Evolutionary conservation across 208 protist species (phyloP), one percentile per base, ranked within the genome.

Genomic region (Trypanosoma lewisi): DNA sequence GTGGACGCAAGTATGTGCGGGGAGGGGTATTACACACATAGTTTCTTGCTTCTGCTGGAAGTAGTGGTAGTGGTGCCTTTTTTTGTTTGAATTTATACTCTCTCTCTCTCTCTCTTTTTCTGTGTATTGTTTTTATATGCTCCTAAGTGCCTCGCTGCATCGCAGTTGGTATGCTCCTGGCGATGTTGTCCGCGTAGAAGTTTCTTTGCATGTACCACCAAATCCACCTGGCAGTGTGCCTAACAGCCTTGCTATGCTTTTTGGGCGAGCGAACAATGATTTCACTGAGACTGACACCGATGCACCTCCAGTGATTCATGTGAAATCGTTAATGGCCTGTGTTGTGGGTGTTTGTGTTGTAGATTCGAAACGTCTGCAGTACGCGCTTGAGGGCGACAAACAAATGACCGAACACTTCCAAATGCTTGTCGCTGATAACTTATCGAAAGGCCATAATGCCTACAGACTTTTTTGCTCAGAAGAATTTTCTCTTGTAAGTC

Each of bases 81-180:
- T 8, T 44, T 41, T 41, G 36, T 41, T 6, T 12, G 36, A 12
- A 41, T 6, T 17, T 12, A 19, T 44, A 19, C n/a, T 44, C 2
- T 12, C 12, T 44, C n/a, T 44, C n/a, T 8, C 8, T 44, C n/a
- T 44, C 39, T 44, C 1, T 12, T 44, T 44, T 44, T 44, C 16
- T 44, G 12, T 44, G 5, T 44, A 19, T 2, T 9, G 8, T 58
- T 39, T 23, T 48, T 2, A n/a, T 49, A 48, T 75, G 44, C 27
- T 62, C 3, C 19, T 79, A 31, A 70, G 36, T 42, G 67, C 66
- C 3, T 69, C 60, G 11, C 45, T 75, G 54, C 77, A 89, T 50
- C 82, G 78, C 37, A n/a, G 61, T 25, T 90, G 81, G 80, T 93
- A 93, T 73, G 21, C 68, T 19, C 73, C 79, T 5, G 86, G 83